Conservation (phyloP, 169 alveolate genomes). For the Babesia bovis region DNA sequence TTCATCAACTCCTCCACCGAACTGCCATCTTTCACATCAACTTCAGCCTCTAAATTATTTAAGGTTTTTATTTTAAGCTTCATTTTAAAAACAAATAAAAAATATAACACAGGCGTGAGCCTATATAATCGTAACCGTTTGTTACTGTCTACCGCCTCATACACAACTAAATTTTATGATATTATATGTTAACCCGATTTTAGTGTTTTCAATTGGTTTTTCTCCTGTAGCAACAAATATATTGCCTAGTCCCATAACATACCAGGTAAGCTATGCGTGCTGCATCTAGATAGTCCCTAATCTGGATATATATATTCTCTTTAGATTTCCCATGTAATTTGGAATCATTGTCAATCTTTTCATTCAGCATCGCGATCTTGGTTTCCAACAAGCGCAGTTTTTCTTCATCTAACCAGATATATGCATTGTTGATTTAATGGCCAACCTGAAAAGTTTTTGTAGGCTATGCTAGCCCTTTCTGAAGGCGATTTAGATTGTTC, state of each 20-base stretch:
- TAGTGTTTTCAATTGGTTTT: neutral
- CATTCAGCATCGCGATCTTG: conserved; percentile 75
- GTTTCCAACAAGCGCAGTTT: conserved; percentile 76
- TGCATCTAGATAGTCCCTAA: conserved; percentile 82
- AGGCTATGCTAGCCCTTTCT: conserved; percentile 74
- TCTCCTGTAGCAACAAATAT: no score
- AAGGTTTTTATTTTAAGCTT: conserved; percentile 79
- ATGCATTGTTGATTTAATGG: neutral
- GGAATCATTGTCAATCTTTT: conserved; percentile 77
- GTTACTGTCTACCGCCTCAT: neutral
- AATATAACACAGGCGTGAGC: neutral
- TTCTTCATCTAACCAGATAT: conserved; percentile 67
- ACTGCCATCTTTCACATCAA: conserved; percentile 72
- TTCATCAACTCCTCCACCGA: conserved; percentile 75
- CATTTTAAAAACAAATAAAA: conserved; percentile 54
- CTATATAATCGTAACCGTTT: neutral
- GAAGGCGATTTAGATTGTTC: conserved; percentile 49
- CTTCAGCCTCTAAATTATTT: conserved; percentile 79
- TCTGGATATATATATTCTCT: conserved; percentile 75
- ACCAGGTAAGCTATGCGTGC: conserved; percentile 81
- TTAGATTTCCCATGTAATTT: conserved; percentile 68
- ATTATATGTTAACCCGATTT: conserved; percentile 9
- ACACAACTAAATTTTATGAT: no score
- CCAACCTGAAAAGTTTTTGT: conserved; percentile 69
- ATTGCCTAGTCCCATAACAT: conserved; percentile 8